A percentile compares a stretch with the other conserved stretches of the same genome.
Conservation (phyloP, 805 yeast genomes). For the Barnettozyma sucrosica region DNA sequence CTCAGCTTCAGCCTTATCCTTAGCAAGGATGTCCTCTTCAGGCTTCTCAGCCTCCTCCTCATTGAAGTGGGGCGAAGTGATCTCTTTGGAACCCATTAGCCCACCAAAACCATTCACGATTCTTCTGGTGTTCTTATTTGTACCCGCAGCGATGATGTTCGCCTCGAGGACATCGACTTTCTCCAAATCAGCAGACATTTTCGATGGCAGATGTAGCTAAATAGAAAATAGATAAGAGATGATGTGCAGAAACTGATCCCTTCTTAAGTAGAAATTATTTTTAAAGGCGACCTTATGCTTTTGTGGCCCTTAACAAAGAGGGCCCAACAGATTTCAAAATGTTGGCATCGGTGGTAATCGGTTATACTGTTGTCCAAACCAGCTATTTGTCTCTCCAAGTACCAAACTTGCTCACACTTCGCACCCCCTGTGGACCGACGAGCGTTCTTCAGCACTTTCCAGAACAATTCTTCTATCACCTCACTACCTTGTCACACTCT, state of each 20-base stretch:
- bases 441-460: no score
- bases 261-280: neutral
- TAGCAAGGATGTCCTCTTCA: conserved; percentile 36
- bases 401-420: no score
- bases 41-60: conserved; percentile 42
- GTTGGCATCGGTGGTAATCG: conserved; percentile 8
- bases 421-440: no score
- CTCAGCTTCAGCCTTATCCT: conserved; percentile 36
- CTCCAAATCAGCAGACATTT: conserved; percentile 18
- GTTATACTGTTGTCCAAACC: neutral
- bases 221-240: neutral
- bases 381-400: neutral
- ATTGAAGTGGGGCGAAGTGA: conserved; percentile 64
- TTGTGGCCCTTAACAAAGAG: conserved; percentile 2
- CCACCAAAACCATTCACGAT: conserved; percentile 77
- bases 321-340: conserved; percentile 11
- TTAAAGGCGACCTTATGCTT: neutral
- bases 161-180: conserved; percentile 60
- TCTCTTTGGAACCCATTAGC: conserved; percentile 75
- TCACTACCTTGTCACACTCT: no score
- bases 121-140: conserved; percentile 62
- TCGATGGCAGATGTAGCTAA: neutral
- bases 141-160: conserved; percentile 77
- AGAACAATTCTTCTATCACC: no score
- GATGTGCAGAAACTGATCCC: neutral